These are phyloP conservation scores for Venturia asperata DNA, from an alignment of 2,329 filamentous ascomycete genomes.

Conservation along the genomic window DNA sequence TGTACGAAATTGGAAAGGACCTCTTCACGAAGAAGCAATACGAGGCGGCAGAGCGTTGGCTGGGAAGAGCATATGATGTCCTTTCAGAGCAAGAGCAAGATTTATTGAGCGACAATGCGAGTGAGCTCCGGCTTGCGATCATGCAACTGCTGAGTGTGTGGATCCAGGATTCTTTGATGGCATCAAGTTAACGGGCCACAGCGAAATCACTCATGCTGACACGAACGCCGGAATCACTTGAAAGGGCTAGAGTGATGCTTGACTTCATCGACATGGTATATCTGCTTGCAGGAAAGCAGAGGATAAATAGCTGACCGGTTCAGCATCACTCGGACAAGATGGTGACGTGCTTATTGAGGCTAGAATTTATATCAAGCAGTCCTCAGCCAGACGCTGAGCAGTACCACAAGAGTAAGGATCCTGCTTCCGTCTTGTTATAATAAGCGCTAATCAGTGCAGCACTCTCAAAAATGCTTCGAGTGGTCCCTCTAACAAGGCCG, in stretches of 20 bases:
- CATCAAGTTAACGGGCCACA: conserved; percentile 20
- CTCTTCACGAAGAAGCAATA: conserved; percentile 48
- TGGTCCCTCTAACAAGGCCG: conserved; percentile 52
- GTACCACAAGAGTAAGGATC: conserved; percentile 37
- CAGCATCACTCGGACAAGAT: conserved; percentile 44
- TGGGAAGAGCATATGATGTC: conserved; percentile 58
- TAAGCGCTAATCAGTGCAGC: conserved; percentile 33
- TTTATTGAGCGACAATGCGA: conserved; percentile 50
- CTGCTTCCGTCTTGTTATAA: neutral
- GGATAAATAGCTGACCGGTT: neutral
- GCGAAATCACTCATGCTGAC: conserved; percentile 50
- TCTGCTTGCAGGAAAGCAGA: neutral
- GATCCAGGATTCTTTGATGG: neutral
- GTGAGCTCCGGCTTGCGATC: conserved; percentile 59
- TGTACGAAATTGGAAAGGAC: conserved; percentile 65
- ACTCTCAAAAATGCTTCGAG: conserved; percentile 55
- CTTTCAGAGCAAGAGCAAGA: conserved; percentile 51
- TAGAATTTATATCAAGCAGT: conserved; percentile 56
- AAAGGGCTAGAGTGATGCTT: conserved; percentile 53
- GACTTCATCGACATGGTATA: conserved; percentile 47
- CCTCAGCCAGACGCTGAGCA: conserved; percentile 31
- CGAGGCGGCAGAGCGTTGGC: conserved; percentile 59
- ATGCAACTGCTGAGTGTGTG: conserved; percentile 47
- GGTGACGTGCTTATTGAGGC: conserved; percentile 57
- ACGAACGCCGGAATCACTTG: conserved; percentile 38